A percentile compares a stretch with the other conserved stretches of the same genome.
These are phyloP conservation scores for Selaginella moellendorffii DNA, from an alignment of 75 land plant species.

Conservation along the genomic window DNA sequence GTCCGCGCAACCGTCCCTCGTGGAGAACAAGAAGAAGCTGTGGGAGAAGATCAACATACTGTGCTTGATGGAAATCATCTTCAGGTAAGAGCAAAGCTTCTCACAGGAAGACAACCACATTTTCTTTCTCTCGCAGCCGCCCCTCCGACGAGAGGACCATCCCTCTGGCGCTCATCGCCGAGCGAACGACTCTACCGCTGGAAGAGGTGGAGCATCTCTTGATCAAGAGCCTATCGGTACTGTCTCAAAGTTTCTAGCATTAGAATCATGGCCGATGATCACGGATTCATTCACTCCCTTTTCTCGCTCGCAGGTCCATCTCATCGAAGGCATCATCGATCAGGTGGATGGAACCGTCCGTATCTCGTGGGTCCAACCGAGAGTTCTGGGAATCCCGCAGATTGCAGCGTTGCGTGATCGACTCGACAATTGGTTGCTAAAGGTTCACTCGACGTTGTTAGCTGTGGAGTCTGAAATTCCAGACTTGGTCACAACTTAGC, in stretches of 20 bases:
- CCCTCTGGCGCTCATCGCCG: conserved; percentile 68
- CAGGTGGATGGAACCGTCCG: conserved; percentile 91
- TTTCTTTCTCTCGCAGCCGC: conserved; percentile 41
- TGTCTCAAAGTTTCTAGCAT: conserved; percentile 9
- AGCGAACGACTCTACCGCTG: conserved; percentile 65
- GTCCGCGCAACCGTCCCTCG: conserved; percentile 84
- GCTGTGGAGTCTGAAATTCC: conserved; percentile 96
- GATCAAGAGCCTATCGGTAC: conserved; percentile 90
- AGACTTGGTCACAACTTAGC: conserved; percentile 70
- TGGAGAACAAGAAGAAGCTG: conserved; percentile 75
- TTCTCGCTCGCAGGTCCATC: conserved; percentile 55
- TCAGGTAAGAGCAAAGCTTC: conserved; percentile 39
- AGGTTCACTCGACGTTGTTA: conserved; percentile 75
- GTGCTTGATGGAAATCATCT: conserved; percentile 92
- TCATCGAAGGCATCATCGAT: conserved; percentile 97
- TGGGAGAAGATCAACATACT: conserved; percentile 93
- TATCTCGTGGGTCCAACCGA: conserved; percentile 95
- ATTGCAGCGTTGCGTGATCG: conserved; percentile 68
- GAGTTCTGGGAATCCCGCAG: conserved; percentile 85
- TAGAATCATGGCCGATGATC: too few species aligned
- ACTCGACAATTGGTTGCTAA: conserved; percentile 74
- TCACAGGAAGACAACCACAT: neutral
- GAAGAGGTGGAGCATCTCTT: conserved; percentile 93
- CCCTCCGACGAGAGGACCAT: conserved; percentile 89
- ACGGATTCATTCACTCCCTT: neutral